Conservation (phyloP, 192 early-diverging fungal species). For the Rhizophagus sp. region DNA sequence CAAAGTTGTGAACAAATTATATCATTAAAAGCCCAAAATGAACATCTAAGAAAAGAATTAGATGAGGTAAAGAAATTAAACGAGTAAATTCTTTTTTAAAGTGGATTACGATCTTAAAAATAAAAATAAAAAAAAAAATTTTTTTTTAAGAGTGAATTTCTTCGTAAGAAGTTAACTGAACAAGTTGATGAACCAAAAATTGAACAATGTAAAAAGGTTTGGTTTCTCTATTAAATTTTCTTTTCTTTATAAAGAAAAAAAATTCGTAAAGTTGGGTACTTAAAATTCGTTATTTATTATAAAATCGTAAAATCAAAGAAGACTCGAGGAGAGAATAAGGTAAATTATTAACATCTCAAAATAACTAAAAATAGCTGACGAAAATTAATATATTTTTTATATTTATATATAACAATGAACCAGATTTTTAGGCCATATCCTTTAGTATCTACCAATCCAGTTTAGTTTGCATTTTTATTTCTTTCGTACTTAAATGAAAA, state of each 20-base stretch:
- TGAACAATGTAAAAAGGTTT: background rate
- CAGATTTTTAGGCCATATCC: background rate
- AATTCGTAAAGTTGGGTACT: too few relatives aligned
- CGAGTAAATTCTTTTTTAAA: background rate
- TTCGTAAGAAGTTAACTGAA: background rate
- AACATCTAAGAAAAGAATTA: background rate
- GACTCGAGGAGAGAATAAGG: background rate
- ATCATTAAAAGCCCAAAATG: background rate
- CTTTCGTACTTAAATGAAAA: background rate
- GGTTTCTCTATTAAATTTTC: background rate
- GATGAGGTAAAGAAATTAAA: background rate
- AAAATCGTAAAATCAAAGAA: background rate
- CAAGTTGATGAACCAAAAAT: background rate
- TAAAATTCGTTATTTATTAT: background rate
- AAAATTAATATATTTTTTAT: background rate
- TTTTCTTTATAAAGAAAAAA: background rate
- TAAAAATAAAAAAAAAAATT: background rate
- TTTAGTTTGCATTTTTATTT: background rate
- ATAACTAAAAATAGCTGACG: background rate
- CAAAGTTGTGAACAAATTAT: background rate
- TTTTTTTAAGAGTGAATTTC: background rate
- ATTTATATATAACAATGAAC: too few relatives aligned
- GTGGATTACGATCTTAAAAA: too few relatives aligned
- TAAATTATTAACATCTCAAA: background rate
- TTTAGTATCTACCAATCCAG: background rate